Conservation (phyloP, 441 rosid species). For the Metrosideros polymorpha region DNA sequence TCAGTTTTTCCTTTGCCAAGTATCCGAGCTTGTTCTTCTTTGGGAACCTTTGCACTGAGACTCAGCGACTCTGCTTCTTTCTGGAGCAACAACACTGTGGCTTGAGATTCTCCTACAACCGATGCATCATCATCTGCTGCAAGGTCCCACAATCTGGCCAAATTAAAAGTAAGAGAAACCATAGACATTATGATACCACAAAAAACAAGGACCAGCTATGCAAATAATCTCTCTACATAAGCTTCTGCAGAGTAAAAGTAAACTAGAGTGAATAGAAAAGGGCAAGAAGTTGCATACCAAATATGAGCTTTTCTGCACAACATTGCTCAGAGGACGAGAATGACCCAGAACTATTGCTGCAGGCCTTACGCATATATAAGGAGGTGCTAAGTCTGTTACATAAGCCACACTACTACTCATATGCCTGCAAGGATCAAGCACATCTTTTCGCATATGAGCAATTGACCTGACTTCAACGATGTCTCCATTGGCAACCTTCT, state of each 20-base stretch:
- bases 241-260: too few species aligned
- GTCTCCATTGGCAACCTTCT: not conserved
- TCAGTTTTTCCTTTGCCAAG: too few species aligned
- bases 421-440: not conserved
- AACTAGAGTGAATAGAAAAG: not conserved
- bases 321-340: constrained; percentile 19
- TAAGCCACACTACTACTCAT: not conserved
- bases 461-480: not conserved
- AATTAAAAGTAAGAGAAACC: not conserved
- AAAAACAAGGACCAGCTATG: too few species aligned
- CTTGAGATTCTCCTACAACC: too few species aligned
- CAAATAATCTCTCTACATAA: too few species aligned
- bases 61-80: constrained; percentile 37
- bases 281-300: too few species aligned
- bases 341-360: constrained; percentile 1
- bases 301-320: not conserved
- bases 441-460: not conserved
- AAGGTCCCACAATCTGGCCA: not conserved
- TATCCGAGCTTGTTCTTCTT: constrained; percentile 15
- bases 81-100: not conserved
- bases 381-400: constrained; percentile 4
- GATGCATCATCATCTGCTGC: constrained; percentile 5
- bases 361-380: constrained; percentile 15
- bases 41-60: constrained; percentile 59
- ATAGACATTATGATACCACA: too few species aligned